A percentile compares a stretch with the other conserved stretches of the same genome.
These are phyloP conservation scores for Chalara sp. DNA, from an alignment of 2,329 filamentous ascomycete genomes.

Conservation along the genomic window DNA sequence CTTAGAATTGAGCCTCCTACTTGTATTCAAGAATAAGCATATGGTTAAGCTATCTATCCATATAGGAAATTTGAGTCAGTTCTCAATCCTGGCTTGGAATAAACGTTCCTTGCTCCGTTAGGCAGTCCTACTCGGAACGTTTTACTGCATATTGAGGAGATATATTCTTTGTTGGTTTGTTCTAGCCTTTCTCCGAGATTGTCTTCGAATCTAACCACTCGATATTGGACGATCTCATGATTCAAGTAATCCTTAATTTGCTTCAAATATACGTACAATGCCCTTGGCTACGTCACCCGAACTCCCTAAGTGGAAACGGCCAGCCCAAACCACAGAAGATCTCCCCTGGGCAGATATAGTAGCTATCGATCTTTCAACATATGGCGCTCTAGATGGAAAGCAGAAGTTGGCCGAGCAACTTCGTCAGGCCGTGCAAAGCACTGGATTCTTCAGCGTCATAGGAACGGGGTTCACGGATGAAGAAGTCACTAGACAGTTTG, in stretches of 20 bases:
- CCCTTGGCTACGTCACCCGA: conserved; percentile 6
- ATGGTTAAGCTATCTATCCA: no score
- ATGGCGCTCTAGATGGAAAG: conserved; percentile 40
- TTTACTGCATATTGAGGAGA: no score
- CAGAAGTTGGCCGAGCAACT: conserved; percentile 41
- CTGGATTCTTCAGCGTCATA: conserved; percentile 54
- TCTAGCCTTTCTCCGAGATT: conserved; percentile 36
- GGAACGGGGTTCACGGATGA: conserved; percentile 53
- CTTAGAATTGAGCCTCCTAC: no score
- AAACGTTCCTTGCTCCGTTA: no score
- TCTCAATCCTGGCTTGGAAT: no score
- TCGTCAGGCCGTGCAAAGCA: conserved; percentile 37
- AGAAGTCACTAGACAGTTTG: conserved; percentile 51
- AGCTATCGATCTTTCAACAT: conserved; percentile 42
- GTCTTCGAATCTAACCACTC: no score
- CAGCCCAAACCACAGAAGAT: conserved; percentile 19
- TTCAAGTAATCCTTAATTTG: no score
- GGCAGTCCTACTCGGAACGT: no score
- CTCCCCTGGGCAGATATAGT: conserved; percentile 42
- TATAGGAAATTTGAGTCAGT: no score
- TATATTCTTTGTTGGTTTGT: conserved; percentile 36
- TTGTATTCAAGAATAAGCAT: no score
- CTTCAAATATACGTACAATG: neutral
- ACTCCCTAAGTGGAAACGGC: conserved; percentile 23
- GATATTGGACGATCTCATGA: no score